A percentile compares a stretch with the other conserved stretches of the same genome.
Conservation (phyloP, 139 green algal species). For the Chlamydomonas asymmetrica region DNA sequence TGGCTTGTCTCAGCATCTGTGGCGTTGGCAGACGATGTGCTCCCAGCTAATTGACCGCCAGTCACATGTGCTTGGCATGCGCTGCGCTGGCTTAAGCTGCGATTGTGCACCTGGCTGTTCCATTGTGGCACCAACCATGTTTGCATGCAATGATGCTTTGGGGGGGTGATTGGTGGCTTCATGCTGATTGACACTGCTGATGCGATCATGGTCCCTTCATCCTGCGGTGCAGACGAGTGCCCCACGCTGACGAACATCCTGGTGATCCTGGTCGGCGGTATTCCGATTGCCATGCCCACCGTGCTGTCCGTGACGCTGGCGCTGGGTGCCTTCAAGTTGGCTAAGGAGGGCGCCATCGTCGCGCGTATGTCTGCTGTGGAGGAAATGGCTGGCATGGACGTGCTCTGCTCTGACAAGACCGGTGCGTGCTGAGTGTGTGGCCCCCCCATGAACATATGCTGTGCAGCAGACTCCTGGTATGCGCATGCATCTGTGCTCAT, state of each 20-base stretch:
- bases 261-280: conserved; percentile 88
- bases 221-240: conserved; percentile 65
- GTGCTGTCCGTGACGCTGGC: conserved; percentile 89
- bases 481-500: no score
- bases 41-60: background rate
- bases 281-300: conserved; percentile 94
- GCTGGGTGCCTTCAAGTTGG: conserved; percentile 80
- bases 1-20: background rate
- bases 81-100: no score
- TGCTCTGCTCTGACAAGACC: conserved; percentile 94
- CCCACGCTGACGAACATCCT: conserved; percentile 86
- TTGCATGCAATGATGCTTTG: no score
- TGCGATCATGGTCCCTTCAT: no score
- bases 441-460: no score
- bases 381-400: conserved; percentile 91
- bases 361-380: conserved; percentile 85
- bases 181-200: no score
- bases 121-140: no score
- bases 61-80: background rate
- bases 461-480: no score
- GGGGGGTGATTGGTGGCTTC: no score
- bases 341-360: conserved; percentile 89
- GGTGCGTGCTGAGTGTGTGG: conserved; percentile 22
- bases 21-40: background rate
- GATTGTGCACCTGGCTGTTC: no score